Evolutionary conservation across 2,329 filamentous ascomycete species (phyloP).

Genomic region (Fusarium sp.): DNA sequence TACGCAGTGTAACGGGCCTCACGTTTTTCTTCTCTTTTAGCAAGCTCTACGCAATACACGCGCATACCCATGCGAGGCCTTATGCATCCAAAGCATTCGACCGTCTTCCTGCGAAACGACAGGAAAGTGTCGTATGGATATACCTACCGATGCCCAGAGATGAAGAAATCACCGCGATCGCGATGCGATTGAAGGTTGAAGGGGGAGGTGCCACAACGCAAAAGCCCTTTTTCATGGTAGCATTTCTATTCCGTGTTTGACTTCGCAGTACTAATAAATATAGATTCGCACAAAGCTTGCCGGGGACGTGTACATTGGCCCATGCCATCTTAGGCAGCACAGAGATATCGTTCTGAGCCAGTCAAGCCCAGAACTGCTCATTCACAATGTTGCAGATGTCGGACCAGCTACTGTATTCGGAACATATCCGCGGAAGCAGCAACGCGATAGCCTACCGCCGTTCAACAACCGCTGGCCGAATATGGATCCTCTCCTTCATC

Average conservation of each 20-base stretch:
- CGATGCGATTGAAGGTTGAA: not conserved
- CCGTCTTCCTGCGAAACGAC: not conserved
- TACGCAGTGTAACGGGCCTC: constrained; percentile 8
- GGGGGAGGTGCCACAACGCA: not conserved
- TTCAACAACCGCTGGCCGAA: not conserved
- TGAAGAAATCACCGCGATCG: constrained; percentile 1
- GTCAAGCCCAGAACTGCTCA: constrained; percentile 5
- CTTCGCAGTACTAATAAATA: not conserved
- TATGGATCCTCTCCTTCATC: not conserved
- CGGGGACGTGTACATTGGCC: constrained; percentile 3
- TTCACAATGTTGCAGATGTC: constrained; percentile 1
- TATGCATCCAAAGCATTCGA: not conserved
- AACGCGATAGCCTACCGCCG: not conserved
- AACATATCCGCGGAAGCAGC: not conserved
- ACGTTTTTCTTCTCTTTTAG: constrained; percentile 19
- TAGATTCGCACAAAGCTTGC: constrained; percentile 15
- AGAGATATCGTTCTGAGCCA: constrained; percentile 6
- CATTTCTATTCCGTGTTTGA: accelerated
- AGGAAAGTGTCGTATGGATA: not conserved
- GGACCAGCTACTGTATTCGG: constrained; percentile 20
- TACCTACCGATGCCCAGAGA: constrained; percentile 4
- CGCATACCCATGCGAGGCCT: not conserved
- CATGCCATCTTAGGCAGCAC: not conserved
- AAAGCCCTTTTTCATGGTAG: constrained; percentile 12
- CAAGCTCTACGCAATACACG: constrained; percentile 17